These are phyloP conservation scores for Diddensiella transvaalensis DNA, from an alignment of 805 yeast species.

Conservation along the genomic window DNA sequence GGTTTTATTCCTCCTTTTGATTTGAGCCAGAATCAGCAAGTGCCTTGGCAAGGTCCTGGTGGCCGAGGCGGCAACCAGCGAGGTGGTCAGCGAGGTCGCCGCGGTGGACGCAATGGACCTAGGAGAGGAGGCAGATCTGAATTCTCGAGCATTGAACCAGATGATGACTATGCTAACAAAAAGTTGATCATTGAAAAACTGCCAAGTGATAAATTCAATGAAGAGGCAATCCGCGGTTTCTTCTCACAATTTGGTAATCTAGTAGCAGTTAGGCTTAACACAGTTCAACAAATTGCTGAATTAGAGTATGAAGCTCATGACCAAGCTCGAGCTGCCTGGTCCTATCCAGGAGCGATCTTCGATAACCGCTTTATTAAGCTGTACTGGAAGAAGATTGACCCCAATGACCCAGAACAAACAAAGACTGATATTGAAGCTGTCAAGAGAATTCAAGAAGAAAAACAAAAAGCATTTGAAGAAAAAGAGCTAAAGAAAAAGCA, in stretches of 20 bases:
- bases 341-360: slow-evolving; percentile 43
- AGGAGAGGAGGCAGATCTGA: slow-evolving; percentile 12
- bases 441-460: slow-evolving; percentile 36
- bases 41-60: slow-evolving; percentile 6
- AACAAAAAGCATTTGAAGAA: slow-evolving; percentile 42
- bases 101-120: slow-evolving; percentile 9
- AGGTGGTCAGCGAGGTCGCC: slow-evolving; percentile 3
- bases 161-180: slow-evolving; percentile 29
- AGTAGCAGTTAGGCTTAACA: slow-evolving; percentile 30
- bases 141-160: slow-evolving; percentile 23
- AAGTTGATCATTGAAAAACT: slow-evolving; percentile 41
- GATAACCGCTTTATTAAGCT: slow-evolving; percentile 49
- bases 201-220: slow-evolving; percentile 42
- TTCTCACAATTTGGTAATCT: slow-evolving; percentile 44
- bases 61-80: slow-evolving; percentile 15
- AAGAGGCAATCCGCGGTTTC: slow-evolving; percentile 32
- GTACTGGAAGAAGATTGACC: slow-evolving; percentile 35
- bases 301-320: slow-evolving; percentile 38
- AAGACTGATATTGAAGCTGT: slow-evolving; percentile 39
- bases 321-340: slow-evolving; percentile 43
- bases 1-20: slow-evolving; percentile 23
- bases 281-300: slow-evolving; percentile 34
- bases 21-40: neutral
- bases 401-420: slow-evolving; percentile 20
- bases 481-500: slow-evolving; percentile 35